Base-by-base conservation (phyloP, 768 basidiomycete species). In the Russula compacta region DNA sequence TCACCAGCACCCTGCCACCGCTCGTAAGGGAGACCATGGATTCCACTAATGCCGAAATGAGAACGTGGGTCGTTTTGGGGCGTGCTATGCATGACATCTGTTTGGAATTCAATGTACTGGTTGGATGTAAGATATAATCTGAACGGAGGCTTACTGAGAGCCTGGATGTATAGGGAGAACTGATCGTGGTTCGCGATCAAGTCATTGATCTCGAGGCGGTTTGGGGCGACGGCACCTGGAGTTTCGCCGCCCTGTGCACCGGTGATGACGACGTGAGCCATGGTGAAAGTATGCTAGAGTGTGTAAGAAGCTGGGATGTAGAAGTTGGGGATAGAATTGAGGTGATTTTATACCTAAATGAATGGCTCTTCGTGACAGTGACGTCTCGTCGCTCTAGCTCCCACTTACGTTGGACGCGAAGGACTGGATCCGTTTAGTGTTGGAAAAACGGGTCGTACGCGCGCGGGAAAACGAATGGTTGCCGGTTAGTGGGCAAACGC, bases 91-190 rank as follows among this genome's bases (percentile, higher is more conserved):
- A 77, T 74, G 7, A 61, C 54, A 60, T 67, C 74, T 77, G 15
- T 42, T 53, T 17, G n/a, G 35, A 12, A 17, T 6, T 35, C 19
- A 36, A 24, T 48, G 12, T 8, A 36, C 19, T 11, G n/a, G 21
- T 43, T 35, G 2, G 5, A 0, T 12, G 29, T n/a, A 19, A 12
- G 19, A 4, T 21, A 12, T 14, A 24, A 32, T 24, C 32, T 53
- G 29, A 17, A 42, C 24, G 44, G 53, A 39, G 6, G 71, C 78
- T 51, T 53, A 81, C 80, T 67, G 51, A 81, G 71, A 1, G 80
- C 80, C 63, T 79, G 79, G 47, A 81, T 69, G 60, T 78, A 82
- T 1, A 81, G 72, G 17, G 81, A 78, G 65, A 80, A 80, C 56
- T 76, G 74, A 48, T 76, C 73, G 17, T 73, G 68, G 59, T 77